phyloP scores from a whole-genome alignment of 441 rosid species.

The Metrosideros polymorpha region DNA sequence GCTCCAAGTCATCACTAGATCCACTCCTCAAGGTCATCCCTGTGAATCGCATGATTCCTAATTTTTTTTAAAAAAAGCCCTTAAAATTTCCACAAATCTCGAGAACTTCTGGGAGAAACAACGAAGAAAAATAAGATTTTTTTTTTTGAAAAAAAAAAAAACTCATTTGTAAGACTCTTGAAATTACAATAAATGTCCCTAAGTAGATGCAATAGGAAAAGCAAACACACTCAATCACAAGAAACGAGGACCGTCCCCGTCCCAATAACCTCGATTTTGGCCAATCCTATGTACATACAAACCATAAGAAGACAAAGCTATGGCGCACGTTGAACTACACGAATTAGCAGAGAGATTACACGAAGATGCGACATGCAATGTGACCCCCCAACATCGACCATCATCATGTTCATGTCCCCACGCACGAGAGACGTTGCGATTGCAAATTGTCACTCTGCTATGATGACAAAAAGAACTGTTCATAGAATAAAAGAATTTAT shows the following conservation, averaged over 20 bases:
- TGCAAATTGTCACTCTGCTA: background rate
- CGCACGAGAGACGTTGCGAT: background rate
- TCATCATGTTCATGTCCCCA: background rate
- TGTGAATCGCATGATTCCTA: background rate
- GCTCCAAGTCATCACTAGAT: background rate
- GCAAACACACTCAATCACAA: too few species aligned
- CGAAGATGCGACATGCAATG: background rate
- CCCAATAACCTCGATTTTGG: background rate
- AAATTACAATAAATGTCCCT: too few species aligned
- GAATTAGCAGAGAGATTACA: background rate
- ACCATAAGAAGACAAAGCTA: too few species aligned
- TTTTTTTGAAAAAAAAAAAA: too few species aligned
- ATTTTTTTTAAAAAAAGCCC: background rate
- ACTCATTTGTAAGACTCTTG: background rate
- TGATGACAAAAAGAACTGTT: background rate
- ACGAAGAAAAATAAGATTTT: background rate
- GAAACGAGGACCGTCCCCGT: too few species aligned
- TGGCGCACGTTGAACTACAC: background rate
- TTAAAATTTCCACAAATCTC: background rate
- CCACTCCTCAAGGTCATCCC: background rate
- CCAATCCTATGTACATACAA: background rate
- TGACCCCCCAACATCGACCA: background rate
- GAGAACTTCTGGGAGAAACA: background rate
- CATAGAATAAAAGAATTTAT: conserved; percentile 46
- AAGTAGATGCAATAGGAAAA: too few species aligned